A percentile compares a stretch with the other conserved stretches of the same genome.
Evolutionary conservation across 179 eudicot species (phyloP).

Genomic region (Gypsophila paniculata): DNA sequence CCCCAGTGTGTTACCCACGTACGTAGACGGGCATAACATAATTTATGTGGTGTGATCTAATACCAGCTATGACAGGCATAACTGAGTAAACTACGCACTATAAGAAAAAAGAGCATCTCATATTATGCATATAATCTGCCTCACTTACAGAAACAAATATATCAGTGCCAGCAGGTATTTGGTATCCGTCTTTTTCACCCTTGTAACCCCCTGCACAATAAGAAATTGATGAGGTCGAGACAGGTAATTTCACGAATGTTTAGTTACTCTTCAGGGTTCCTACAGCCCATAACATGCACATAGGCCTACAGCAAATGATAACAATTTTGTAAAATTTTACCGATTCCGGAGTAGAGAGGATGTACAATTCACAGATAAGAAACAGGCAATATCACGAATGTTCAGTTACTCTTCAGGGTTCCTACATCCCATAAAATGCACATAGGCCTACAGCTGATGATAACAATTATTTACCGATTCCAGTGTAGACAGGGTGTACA

Average conservation of each 20-base stretch:
- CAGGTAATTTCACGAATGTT: constrained; percentile 1
- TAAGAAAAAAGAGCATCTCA: not conserved
- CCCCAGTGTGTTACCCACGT: not conserved
- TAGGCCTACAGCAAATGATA: not conserved
- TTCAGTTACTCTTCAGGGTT: not conserved
- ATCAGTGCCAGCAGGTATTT: constrained; percentile 88
- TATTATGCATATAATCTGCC: not conserved
- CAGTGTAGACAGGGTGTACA: not conserved
- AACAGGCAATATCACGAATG: constrained; percentile 5
- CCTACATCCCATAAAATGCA: not conserved
- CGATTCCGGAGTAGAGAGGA: not conserved
- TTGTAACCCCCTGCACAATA: constrained; percentile 70
- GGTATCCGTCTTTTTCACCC: constrained; percentile 69
- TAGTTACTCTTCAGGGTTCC: not conserved
- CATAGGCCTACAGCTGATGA: not conserved
- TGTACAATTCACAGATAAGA: not conserved
- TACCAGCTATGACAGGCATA: not conserved
- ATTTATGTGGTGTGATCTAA: not conserved
- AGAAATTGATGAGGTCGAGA: constrained; percentile 1
- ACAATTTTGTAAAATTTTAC: not conserved
- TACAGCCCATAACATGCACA: constrained; percentile 4
- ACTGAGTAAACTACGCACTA: not conserved
- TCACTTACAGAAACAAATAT: constrained; percentile 77
- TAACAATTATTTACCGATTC: not conserved
- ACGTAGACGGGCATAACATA: not conserved